These are phyloP conservation scores for Mycena floridula DNA, from an alignment of 768 basidiomycete species.

Conservation along the genomic window DNA sequence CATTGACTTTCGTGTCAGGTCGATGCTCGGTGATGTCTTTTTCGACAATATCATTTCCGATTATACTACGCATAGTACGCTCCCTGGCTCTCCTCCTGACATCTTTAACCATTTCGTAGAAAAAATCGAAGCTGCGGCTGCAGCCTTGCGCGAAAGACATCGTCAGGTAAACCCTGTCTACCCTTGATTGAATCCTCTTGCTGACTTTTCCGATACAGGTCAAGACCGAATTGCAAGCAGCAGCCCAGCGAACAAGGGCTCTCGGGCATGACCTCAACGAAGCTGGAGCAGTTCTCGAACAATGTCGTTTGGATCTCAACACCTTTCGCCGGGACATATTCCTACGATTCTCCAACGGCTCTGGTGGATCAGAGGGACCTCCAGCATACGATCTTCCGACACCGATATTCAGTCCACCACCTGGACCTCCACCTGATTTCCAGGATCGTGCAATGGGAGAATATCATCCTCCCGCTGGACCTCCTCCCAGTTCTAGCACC, in stretches of 20 bases:
- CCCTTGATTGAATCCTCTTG: too few species aligned
- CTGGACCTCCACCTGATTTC: background rate
- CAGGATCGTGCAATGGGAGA: background rate
- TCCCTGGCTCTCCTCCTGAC: background rate
- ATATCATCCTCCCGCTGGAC: conserved; percentile 1
- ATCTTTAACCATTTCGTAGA: conserved; percentile 18
- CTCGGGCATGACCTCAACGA: conserved; percentile 13
- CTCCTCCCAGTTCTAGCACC: background rate
- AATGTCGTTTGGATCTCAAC: conserved; percentile 10
- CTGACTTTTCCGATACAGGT: too few species aligned
- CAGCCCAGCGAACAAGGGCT: too few species aligned
- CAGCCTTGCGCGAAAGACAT: too few species aligned
- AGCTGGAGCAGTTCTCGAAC: conserved; percentile 10
- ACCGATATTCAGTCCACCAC: background rate
- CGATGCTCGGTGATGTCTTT: conserved; percentile 32
- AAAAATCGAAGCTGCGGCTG: conserved; percentile 33
- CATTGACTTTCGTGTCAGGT: conserved; percentile 13
- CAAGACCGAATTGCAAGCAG: too few species aligned
- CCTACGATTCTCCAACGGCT: background rate
- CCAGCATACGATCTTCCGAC: background rate
- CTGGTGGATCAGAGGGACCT: background rate
- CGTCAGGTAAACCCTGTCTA: too few species aligned
- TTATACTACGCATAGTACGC: conserved; percentile 34
- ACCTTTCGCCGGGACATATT: conserved; percentile 23
- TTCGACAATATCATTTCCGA: conserved; percentile 40